Evolutionary conservation across 2,329 filamentous ascomycete species (phyloP), one percentile per base, ranked within the genome.

Genomic region (Xylaria sp.): DNA sequence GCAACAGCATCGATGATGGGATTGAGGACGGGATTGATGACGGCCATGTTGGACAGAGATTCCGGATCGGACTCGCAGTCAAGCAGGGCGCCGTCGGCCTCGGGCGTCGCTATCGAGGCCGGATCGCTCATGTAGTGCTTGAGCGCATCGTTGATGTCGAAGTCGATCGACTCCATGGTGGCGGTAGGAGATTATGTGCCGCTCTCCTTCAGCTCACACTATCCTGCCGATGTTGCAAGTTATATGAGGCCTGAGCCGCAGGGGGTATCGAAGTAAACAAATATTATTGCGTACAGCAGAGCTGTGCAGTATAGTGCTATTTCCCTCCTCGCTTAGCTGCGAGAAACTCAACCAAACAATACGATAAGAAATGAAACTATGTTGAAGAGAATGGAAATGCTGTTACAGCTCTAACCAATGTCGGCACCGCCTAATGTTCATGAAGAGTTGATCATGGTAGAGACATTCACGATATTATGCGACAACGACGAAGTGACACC

Each of bases 61-160:
- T 97, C 93, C 60, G 93, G 92, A 75, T 97, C 93, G 80, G 92
- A 92, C 83, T 98, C 96, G 87, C 93, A 97, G 79, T 98, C 95
- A 75, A 94, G 86, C 23, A 99, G 88, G 68, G 92, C 88, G 53
- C 90, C 82, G 74, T 96, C 92, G 65, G 94, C 96, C 80, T 98
- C 95, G 51, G 92, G 90, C 2, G 94, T 97, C 7, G 92, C 85
- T 65, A 98, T 92, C 46, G 89, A 88, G 54, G 90, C 85, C 9
- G 96, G 95, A 80, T 98, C 95, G 82, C 93, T 97, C 88, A 97
- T 93, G 83, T 97, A 99, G 80, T 93, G 89, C 86, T 97, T 97
- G 81, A 98, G 91, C 73, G 94, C 93, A 84, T 97, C 92, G 80
- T 97, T 97, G 81, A 99, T 93, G 81, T 98, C 93, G 83, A 99